These are phyloP conservation scores for Cruciata laevipes DNA, from an alignment of 257 asterid genomes.

Conservation along the genomic window DNA sequence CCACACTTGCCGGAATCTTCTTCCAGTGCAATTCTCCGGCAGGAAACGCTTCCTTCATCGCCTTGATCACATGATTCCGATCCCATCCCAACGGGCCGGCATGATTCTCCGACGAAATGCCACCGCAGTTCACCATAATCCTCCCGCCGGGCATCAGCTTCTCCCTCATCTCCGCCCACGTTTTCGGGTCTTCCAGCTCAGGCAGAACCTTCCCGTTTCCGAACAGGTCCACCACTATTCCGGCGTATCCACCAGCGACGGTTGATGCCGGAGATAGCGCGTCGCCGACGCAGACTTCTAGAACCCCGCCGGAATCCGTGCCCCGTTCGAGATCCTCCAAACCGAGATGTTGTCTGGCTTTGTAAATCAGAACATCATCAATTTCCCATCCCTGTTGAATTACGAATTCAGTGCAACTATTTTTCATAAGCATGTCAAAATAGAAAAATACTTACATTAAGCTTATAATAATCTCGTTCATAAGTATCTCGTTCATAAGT, in stretches of 20 bases:
- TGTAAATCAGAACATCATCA: slow-evolving; percentile 6
- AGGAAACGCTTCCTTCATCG: slow-evolving; percentile 6
- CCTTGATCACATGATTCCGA: not conserved
- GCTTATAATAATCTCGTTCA: no score
- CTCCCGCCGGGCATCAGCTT: slow-evolving; percentile 7
- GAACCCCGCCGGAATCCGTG: not conserved
- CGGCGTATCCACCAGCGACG: slow-evolving; percentile 7
- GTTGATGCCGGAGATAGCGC: slow-evolving; percentile 3
- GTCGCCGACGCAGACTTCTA: not conserved
- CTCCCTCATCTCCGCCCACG: slow-evolving; percentile 1
- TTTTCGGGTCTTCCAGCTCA: slow-evolving; percentile 7
- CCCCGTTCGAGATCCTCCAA: slow-evolving; percentile 6
- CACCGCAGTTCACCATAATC: slow-evolving; percentile 11
- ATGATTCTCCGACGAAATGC: not conserved
- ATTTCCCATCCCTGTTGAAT: slow-evolving; percentile 11
- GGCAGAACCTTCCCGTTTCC: not conserved
- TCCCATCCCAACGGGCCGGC: slow-evolving; percentile 4
- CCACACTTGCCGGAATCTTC: not conserved
- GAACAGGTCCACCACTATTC: slow-evolving; percentile 6
- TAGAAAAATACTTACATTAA: no score
- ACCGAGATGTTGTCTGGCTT: not conserved
- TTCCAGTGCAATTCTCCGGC: slow-evolving; percentile 8
- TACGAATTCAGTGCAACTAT: no score
- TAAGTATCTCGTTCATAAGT: no score
- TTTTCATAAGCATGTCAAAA: no score